Conservation (phyloP, 768 basidiomycete genomes). For the Tricholoma saponaceum region DNA sequence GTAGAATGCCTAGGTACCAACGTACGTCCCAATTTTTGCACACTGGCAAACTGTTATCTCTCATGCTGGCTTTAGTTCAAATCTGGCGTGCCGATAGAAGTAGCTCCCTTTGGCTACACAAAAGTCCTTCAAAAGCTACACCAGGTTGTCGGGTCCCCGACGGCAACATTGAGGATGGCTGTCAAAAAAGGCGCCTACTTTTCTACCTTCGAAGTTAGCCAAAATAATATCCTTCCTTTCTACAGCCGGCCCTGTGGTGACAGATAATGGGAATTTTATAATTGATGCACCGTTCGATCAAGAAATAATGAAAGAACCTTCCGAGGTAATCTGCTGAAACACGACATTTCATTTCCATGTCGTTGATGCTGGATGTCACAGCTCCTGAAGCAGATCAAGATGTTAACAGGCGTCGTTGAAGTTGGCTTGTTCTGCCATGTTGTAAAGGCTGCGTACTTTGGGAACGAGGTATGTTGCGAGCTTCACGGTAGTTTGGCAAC, state of each 20-base stretch:
- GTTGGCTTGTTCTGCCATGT: constrained; percentile 95
- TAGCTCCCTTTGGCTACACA: constrained; percentile 94
- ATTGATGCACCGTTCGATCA: constrained; percentile 91
- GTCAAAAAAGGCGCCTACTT: constrained; percentile 55
- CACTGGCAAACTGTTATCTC: background rate
- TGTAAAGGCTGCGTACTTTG: constrained; percentile 96
- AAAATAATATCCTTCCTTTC: background rate
- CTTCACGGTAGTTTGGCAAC: background rate
- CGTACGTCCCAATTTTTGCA: constrained; percentile 43
- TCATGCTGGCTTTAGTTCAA: constrained; percentile 50
- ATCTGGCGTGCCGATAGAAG: constrained; percentile 93
- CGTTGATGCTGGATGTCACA: constrained; percentile 22
- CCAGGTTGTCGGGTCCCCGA: constrained; percentile 55
- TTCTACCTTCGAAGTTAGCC: background rate
- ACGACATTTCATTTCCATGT: background rate
- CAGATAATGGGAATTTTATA: constrained; percentile 96
- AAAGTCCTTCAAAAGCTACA: constrained; percentile 75
- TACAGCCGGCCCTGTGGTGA: constrained; percentile 88
- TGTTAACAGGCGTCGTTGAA: constrained; percentile 98
- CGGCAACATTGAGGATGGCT: constrained; percentile 88
- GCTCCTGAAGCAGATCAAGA: constrained; percentile 81
- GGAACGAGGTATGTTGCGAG: constrained; percentile 57
- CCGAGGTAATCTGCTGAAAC: constrained; percentile 36
- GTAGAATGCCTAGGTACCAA: constrained; percentile 74
- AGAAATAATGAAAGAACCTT: constrained; percentile 64